Evolutionary conservation across 2,329 filamentous ascomycete genomes (phyloP), one percentile per base, ranked within the genome.

Genomic region (Dactylellina drechsleri): DNA sequence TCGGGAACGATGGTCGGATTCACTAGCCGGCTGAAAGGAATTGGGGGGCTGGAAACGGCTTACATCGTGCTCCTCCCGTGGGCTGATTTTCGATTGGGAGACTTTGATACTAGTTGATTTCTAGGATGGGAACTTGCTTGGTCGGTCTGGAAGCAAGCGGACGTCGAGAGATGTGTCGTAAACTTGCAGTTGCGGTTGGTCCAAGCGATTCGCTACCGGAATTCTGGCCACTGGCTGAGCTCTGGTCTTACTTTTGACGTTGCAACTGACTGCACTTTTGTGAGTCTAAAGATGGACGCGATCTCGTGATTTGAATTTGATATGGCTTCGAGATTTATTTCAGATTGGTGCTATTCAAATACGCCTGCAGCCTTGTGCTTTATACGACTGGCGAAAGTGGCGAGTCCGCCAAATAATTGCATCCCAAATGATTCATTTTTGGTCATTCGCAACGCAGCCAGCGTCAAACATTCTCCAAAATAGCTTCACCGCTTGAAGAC

Each of bases 201-300:
- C 43, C 57, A 71, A 58, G 66, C 66, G 59, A 71, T 71, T 71
- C 66, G 66, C 66, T 71, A 71, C 66, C 66, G 23, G 53, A 47
- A 23, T 64, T 65, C 47, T 52, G 50, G 58, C 49, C 43, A 58
- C 52, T 28, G 45, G 31, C 41, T 53, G 53, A 71, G 58, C 66
- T 61, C 66, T 50, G 47, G 50, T 49, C 31, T 45, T 36, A 40
- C 10, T n/a, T 28, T 31, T 36, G 31, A 36, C 10, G 31, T 36
- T 36, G 41, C 66, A 45, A 59, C 13, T 65, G 66, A 71, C 66
- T 71, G 66, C 66, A 43, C 59, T 71, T 71, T 71, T 71, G 66
- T 52, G 26, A 13, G 23, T 52, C 1, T 2, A 36, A 36, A 36
- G 31, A 36, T 52, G n/a, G 7, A 45, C 20, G 15, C 13, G 16